Evolutionary conservation across 2,329 filamentous ascomycete genomes (phyloP), one percentile per base, ranked within the genome.

Genomic region (Lecanoromycetidae sp.): DNA sequence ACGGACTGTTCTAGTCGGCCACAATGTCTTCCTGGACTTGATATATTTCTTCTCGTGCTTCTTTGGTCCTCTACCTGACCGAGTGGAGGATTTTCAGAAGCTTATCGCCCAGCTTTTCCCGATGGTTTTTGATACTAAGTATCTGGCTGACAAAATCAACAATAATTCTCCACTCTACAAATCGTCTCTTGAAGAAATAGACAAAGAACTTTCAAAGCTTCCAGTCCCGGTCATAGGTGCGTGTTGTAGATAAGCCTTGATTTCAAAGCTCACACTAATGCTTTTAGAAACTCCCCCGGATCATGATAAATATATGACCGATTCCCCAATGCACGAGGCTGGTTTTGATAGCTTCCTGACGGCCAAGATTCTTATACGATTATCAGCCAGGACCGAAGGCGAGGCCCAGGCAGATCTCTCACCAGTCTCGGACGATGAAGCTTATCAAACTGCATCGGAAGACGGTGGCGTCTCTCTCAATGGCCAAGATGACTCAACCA

Each of bases 311-410:
- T 73, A 73, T 52, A 52, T 63, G 33, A 55, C 60, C 2, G 50
- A 39, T 1, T 58, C 62, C 25, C 63, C 66, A 37, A 32, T 66
- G 60, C 77, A 81, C 49, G 77, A 81, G 61, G 77, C 77, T 13
- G 77, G 77, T 6, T 81, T 75, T 53, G 77, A 81, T 57, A 79
- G 75, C 58, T 68, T 75, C 50, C 63, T 80, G 19, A 78, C 77
- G 0, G 77, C 76, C 2, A 71, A 72, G 46, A 66, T 79, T 22
- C 73, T 77, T 53, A 66, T 80, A 43, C 70, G 71, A 45, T 63
- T 80, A 3, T 70, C 74, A 7, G 65, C 70, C 1, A 72, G 74
- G 54, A 62, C 78, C 3, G 66, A 70, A 50, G 60, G 61, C 8
- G 32, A 60, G 52, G 52, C 60, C 22, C 57, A 58, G 6, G 51